Base-by-base conservation (phyloP, 228 moss, liverwort and hornwort genomes). In the Sphagnum fallax region DNA sequence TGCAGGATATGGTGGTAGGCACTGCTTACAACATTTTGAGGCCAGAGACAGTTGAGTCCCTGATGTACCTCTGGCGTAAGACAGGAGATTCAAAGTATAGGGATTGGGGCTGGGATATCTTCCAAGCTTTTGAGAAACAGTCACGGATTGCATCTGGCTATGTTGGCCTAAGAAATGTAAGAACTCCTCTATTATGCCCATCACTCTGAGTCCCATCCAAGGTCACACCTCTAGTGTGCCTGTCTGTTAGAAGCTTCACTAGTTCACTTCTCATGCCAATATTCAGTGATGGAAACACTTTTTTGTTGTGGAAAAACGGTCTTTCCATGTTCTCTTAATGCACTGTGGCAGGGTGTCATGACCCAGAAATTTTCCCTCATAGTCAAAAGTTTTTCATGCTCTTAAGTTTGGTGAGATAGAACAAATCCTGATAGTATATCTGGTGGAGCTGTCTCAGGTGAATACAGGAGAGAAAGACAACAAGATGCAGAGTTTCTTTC, bases 401-500 rank as follows among this genome's bases (percentile, higher is more conserved):
- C 32, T 32, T 32, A 32, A 32, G 32, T 32, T 32, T 32, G 32
- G 32, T 32, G 32, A 32, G 32, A 32, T 2, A 32, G 32, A 32
- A 32, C 32, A 32, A 32, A 32, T 32, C 32, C 32, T 32, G 32
- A 32, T 32, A 32, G 2, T 32, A 32, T 32, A 32, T 32, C 32
- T 32, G 32, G 32, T 3, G 32, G 32, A 32, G 32, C 32, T 32
- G 32, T 32, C 32, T 32, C 79, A 88, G 85, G 85, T 88, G 52
- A 81, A 84, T 60, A 70, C 92, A 4, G 92, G 92, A 58, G 50
- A 66, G 4, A 85, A 92, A 71, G 92, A 92, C 76, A 75, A 92
- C 71, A 86, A 74, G 84, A 92, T 92, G 92, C 92, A 92, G 75
- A 92, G 75, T 60, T 92, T 92, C 79, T 92, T 92, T 74, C 60